Evolutionary conservation across 2,329 filamentous ascomycete genomes (phyloP).

Genomic region (Leptographium lundbergii): DNA sequence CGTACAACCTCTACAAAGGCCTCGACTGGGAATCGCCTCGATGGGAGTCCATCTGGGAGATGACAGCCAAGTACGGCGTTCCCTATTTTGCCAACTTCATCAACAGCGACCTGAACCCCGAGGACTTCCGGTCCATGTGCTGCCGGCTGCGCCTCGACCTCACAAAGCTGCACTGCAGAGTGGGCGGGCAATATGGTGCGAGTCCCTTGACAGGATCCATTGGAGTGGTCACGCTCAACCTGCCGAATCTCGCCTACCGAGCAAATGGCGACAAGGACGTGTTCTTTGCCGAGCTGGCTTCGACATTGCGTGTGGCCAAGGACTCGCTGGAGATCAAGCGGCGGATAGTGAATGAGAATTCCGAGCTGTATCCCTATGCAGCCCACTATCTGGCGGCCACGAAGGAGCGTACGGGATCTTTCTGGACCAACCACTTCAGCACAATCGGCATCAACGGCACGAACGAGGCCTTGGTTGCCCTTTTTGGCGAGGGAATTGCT

Average conservation of each 20-base stretch:
- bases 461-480: background rate
- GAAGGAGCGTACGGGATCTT: background rate
- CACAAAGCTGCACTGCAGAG: background rate
- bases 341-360: background rate
- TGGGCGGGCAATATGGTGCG: background rate
- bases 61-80: slow-evolving; percentile 1
- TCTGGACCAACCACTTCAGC: slow-evolving; percentile 1
- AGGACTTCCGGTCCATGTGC: slow-evolving; percentile 1
- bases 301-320: background rate
- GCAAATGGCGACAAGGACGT: background rate
- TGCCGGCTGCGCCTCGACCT: background rate
- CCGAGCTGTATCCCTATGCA: background rate
- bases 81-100: slow-evolving; percentile 1
- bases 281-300: background rate
- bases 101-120: slow-evolving; percentile 1
- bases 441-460: background rate
- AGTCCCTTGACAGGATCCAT: background rate
- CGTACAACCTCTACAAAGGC: background rate
- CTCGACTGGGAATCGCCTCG: background rate
- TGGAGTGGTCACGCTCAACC: background rate
- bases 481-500: background rate
- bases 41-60: background rate
- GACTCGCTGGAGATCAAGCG: background rate
- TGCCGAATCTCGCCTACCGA: background rate
- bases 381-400: background rate